Evolutionary conservation across 2,329 filamentous ascomycete species (phyloP), one percentile per base, ranked within the genome.

Genomic region (Grosmannia clavigera): DNA sequence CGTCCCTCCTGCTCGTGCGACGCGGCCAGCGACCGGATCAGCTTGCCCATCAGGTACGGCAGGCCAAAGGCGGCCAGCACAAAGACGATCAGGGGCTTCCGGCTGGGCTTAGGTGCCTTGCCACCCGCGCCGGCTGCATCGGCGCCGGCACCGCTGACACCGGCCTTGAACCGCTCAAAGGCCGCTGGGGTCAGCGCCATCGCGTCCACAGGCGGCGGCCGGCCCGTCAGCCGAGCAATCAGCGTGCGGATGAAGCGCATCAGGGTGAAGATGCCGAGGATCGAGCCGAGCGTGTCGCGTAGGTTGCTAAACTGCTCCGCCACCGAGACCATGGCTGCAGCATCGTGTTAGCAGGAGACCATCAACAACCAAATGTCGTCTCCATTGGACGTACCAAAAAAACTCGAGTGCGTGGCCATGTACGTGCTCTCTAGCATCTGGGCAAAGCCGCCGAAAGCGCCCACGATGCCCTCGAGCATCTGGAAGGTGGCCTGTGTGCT

Each of bases 371-470:
- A 50, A 48, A 14, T 74, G 87, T 69, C 12, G 22, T 33, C 19
- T 5, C 9, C 12, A 27, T 2, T 27, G 52, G 11, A 74, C 87
- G 68, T 81, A 96, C 91, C 92, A 69, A 97, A 99, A 74, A 99
- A 99, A 59, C 90, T 96, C 6, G 92, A 96, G 74, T 99, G 94
- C 0, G 94, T 99, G 35, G 95, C 94, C 95, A 99, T 99, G 69
- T 96, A 99, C 12, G 94, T 97, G 77, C 94, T 97, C 75, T 99
- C 94, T 33, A 99, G 81, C 94, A 99, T 99, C 77, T 99, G 94
- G 14, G 95, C 90, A 70, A 99, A 97, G 0, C 95, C 94, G 25
- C 92, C 92, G 77, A 99, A 99, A 2, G 94, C 92, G 29, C 90
- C 90, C 16, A 99, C 94, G 61, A 99, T 88, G 67, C 92, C 94